A percentile compares a stretch with the other conserved stretches of the same genome.
Conservation (phyloP, 176 grass and related monocot genomes). For the Leersia perrieri region DNA sequence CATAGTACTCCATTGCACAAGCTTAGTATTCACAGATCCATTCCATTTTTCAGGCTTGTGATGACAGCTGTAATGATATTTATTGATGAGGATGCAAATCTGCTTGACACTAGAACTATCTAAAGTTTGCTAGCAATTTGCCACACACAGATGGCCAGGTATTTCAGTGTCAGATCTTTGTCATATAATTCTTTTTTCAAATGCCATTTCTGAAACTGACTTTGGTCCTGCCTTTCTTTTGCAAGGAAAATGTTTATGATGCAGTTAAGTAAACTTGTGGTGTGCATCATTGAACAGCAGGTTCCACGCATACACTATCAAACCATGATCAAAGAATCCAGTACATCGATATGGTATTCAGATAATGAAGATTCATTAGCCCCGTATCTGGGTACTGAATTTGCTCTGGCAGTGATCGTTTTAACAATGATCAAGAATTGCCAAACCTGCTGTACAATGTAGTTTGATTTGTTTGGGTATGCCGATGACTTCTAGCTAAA, state of each 20-base stretch:
- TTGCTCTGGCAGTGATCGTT: background rate
- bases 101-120: slow-evolving; percentile 60
- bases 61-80: slow-evolving; percentile 74
- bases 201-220: background rate
- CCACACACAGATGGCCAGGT: slow-evolving; percentile 21
- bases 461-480: slow-evolving; percentile 1
- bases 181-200: background rate
- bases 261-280: background rate
- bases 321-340: background rate
- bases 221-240: background rate
- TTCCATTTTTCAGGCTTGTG: slow-evolving; percentile 64
- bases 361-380: background rate
- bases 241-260: slow-evolving; percentile 6
- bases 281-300: background rate
- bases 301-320: background rate
- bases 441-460: slow-evolving; percentile 24
- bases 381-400: background rate
- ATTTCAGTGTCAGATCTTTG: background rate
- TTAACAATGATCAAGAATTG: background rate
- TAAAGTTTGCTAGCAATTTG: slow-evolving; percentile 38
- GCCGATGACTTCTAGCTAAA: background rate
- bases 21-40: slow-evolving; percentile 4
- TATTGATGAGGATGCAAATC: slow-evolving; percentile 76
- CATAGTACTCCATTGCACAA: background rate
- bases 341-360: background rate